Evolutionary conservation across 331 rosid genomes (phyloP).

Genomic region (Quercus tomentella): DNA sequence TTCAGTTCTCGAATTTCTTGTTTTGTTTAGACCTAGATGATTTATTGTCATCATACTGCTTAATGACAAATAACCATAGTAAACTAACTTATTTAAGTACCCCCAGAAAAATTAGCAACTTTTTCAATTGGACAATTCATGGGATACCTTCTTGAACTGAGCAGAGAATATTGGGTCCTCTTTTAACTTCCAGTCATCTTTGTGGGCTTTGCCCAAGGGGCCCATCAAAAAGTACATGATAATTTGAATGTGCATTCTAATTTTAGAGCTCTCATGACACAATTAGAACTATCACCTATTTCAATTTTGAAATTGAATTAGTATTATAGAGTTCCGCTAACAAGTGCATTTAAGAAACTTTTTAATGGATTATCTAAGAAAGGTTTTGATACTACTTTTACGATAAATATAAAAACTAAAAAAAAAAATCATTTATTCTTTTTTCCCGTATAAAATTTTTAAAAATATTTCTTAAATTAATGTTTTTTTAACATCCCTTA

Average conservation of each 20-base stretch:
- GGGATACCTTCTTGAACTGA: background rate
- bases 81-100: background rate
- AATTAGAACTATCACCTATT: background rate
- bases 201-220: background rate
- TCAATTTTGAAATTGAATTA: background rate
- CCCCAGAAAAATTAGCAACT: background rate
- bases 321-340: too few species aligned
- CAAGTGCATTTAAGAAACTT: too few species aligned
- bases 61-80: too few species aligned
- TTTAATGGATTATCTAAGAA: too few species aligned
- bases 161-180: too few species aligned
- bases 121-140: too few species aligned
- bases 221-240: background rate
- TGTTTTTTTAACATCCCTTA: rapidly evolving
- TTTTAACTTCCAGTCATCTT: too few species aligned
- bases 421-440: too few species aligned
- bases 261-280: background rate
- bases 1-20: background rate
- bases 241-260: background rate
- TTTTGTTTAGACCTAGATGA: background rate
- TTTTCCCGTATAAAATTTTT: rapidly evolving
- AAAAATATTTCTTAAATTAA: too few species aligned
- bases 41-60: background rate
- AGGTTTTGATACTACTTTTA: too few species aligned
- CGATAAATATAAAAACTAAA: rapidly evolving